A percentile compares a stretch with the other conserved stretches of the same genome.
These are phyloP conservation scores for Salix udensis DNA, from an alignment of 345 rosid genomes.

Conservation along the genomic window DNA sequence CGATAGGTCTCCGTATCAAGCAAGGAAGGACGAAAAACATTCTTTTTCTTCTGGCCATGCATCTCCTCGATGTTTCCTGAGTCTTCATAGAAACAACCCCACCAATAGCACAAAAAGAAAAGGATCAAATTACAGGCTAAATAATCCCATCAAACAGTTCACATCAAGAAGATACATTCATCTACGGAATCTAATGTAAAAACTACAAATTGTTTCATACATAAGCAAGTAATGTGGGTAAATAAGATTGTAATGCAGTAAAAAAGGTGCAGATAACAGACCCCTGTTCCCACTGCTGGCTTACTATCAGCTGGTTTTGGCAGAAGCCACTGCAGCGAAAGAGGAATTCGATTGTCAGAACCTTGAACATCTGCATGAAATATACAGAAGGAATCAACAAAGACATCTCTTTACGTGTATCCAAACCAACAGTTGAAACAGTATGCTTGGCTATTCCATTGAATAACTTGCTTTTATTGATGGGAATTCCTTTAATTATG, in stretches of 20 bases:
- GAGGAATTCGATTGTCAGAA: slow-evolving; percentile 76
- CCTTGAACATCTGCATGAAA: slow-evolving; percentile 68
- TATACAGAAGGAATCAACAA: slow-evolving; percentile 8
- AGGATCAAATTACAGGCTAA: background rate
- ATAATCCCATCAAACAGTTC: background rate
- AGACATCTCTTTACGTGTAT: background rate
- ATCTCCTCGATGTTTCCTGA: slow-evolving; percentile 59
- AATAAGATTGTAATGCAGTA: background rate
- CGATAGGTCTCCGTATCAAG: slow-evolving; percentile 72
- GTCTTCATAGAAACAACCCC: slow-evolving; percentile 26
- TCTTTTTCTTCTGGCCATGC: slow-evolving; percentile 71
- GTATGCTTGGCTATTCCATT: background rate
- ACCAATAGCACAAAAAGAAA: background rate
- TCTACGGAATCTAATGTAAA: background rate
- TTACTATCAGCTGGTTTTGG: slow-evolving; percentile 81
- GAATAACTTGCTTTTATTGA: background rate
- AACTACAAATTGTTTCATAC: background rate
- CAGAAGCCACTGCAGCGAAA: slow-evolving; percentile 98
- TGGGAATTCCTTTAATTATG: background rate
- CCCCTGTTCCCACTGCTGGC: slow-evolving; percentile 69
- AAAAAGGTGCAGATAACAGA: slow-evolving; percentile 29
- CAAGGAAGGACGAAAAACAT: slow-evolving; percentile 77
- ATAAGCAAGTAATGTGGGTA: background rate
- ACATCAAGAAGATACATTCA: background rate
- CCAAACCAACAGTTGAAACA: background rate